Evolutionary conservation across 345 rosid species (phyloP).

Genomic region (Theobroma cacao): DNA sequence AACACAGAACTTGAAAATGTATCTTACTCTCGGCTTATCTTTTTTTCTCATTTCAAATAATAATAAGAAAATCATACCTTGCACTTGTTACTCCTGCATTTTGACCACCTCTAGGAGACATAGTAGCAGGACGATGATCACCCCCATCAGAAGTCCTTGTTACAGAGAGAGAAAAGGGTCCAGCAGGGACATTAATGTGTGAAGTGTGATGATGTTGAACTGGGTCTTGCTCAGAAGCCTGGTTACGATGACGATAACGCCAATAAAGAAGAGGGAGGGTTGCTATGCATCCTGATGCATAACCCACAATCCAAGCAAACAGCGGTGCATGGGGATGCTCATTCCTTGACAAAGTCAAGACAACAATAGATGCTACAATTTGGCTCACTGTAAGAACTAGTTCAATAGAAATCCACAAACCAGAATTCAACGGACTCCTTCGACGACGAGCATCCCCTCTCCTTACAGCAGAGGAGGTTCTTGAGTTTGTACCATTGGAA

Average conservation of each 20-base stretch:
- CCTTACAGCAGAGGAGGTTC: slow-evolving; percentile 43
- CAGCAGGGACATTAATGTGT: slow-evolving; percentile 69
- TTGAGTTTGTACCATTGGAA: slow-evolving; percentile 47
- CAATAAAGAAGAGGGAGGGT: slow-evolving; percentile 87
- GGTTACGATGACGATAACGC: slow-evolving; percentile 79
- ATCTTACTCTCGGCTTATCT: not conserved
- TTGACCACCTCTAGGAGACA: slow-evolving; percentile 59
- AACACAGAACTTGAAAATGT: not conserved
- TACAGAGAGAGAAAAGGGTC: slow-evolving; percentile 73
- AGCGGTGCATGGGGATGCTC: slow-evolving; percentile 81
- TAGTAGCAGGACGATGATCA: slow-evolving; percentile 41
- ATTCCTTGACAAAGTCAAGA: slow-evolving; percentile 69
- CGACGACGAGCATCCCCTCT: slow-evolving; percentile 69
- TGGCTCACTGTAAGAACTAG: slow-evolving; percentile 79
- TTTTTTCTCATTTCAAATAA: not conserved
- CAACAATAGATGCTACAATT: slow-evolving; percentile 76
- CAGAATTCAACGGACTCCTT: slow-evolving; percentile 94
- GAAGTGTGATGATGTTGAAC: slow-evolving; percentile 60
- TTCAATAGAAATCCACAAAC: slow-evolving; percentile 87
- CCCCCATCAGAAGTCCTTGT: slow-evolving; percentile 66
- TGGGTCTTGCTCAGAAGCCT: slow-evolving; percentile 61
- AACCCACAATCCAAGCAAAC: slow-evolving; percentile 87
- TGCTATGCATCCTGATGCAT: slow-evolving; percentile 85
- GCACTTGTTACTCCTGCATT: slow-evolving; percentile 49
- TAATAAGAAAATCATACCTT: slow-evolving; percentile 46